Evolutionary conservation across 1,284 basidiomycete species (phyloP), one percentile per base, ranked within the genome.

Genomic region (Vanrija humicola): DNA sequence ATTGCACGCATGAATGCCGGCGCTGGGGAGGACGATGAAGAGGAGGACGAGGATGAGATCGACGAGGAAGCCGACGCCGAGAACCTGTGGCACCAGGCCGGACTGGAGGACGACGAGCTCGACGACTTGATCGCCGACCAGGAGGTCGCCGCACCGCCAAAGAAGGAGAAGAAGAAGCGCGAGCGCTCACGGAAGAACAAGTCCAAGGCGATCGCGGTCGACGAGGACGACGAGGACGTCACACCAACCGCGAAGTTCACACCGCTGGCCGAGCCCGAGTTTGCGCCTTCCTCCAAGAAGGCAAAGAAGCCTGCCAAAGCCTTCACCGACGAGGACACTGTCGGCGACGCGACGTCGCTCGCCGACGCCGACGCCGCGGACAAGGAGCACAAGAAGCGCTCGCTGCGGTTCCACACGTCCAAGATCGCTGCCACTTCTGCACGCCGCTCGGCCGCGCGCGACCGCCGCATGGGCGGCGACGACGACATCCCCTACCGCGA

Each of bases 321-420:
- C 18, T 45, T 54, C 7, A 55, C 60, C 47, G 66, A 74, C 6
- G 70, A 76, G 9, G 86, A 89, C 69, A 80, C 82, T 6, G 89
- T 84, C 64, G 89, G 91, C 52, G 93, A 97, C 69, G 80, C 84
- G 9, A 84, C 82, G 1, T 74, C 82, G 12, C 82, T 97, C 18
- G 80, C 83, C 53, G 77, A 82, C 23, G 82, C 83, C 15, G 94
- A 96, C 65, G 82, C 84, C 6, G 82, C 81, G 10, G 93, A 96
- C 77, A 96, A 96, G 74, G 82, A 79, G 39, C 84, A 86, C 6
- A 84, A 87, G 55, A 87, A 85, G 63, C 86, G 87, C 59, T 84
- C 88, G 9, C 81, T 97, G 21, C 86, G 87, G 29, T 97, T 97
- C 84, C 89, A 97, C 75, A 92, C 91, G 1, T 83, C 88, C 54